A percentile compares a stretch with the other conserved stretches of the same genome.
Conservation (phyloP, 2,329 filamentous ascomycete genomes). For the Aphanocladium album region DNA sequence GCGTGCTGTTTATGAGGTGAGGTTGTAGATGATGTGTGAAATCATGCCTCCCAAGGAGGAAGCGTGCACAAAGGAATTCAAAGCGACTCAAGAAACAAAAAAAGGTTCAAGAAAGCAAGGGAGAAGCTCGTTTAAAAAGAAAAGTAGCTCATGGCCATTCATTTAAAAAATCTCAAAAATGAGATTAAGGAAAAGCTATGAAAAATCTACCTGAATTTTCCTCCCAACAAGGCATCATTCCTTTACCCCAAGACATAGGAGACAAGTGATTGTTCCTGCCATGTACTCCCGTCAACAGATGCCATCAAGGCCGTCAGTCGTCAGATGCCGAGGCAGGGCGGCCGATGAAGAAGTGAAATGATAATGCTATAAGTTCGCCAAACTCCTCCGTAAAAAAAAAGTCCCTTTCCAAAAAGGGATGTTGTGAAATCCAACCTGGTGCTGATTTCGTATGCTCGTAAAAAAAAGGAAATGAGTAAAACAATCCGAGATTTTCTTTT, state of each 20-base stretch:
- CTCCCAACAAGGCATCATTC: not conserved
- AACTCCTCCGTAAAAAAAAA: constrained; percentile 1
- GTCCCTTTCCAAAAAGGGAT: constrained; percentile 4
- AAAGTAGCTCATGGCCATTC: not conserved
- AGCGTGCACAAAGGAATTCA: not conserved
- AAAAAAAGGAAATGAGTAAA: not conserved
- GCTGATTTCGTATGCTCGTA: constrained; percentile 10
- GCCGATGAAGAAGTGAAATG: not conserved
- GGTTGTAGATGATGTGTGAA: too few relatives aligned
- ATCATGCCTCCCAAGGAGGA: too few relatives aligned
- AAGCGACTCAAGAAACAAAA: not conserved
- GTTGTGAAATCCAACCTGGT: constrained; percentile 4
- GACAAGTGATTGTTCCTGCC: not conserved
- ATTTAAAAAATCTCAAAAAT: not conserved
- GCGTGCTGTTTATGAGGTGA: too few relatives aligned
- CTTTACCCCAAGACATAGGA: constrained; percentile 1
- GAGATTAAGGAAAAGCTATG: constrained; percentile 8
- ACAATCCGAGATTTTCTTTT: not conserved
- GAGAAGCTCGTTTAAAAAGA: not conserved
- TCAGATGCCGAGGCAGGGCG: not conserved
- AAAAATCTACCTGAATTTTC: not conserved
- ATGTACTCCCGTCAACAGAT: not conserved
- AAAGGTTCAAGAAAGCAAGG: not conserved
- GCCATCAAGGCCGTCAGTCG: constrained; percentile 1
- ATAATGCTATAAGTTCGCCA: constrained; percentile 9